These are phyloP conservation scores for Saturnispora bothae DNA, from an alignment of 805 yeast species.

Conservation along the genomic window DNA sequence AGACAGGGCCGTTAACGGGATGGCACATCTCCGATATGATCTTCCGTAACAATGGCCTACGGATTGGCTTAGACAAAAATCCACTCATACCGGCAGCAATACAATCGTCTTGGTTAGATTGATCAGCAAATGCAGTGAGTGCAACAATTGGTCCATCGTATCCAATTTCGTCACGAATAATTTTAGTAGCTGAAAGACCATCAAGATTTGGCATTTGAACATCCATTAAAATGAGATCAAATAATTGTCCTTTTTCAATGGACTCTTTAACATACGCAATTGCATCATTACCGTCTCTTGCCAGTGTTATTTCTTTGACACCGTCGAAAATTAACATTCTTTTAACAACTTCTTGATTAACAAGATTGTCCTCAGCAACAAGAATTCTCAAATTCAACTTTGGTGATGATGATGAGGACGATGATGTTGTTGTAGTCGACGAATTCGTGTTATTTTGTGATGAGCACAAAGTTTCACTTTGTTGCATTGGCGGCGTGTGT, in stretches of 20 bases:
- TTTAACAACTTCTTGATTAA: slow-evolving; percentile 87
- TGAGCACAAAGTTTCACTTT: neutral
- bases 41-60: slow-evolving; percentile 55
- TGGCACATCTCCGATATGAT: slow-evolving; percentile 26
- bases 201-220: slow-evolving; percentile 95
- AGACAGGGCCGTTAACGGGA: neutral
- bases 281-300: slow-evolving; percentile 89
- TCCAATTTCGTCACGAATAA: slow-evolving; percentile 52
- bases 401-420: neutral
- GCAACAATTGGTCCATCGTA: slow-evolving; percentile 79
- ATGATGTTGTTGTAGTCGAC: neutral
- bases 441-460: neutral
- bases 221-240: slow-evolving; percentile 86
- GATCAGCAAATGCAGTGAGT: slow-evolving; percentile 91
- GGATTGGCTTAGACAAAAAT: slow-evolving; percentile 79
- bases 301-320: slow-evolving; percentile 56
- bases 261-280: slow-evolving; percentile 51
- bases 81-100: slow-evolving; percentile 87
- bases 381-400: slow-evolving; percentile 36
- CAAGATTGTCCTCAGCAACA: slow-evolving; percentile 90
- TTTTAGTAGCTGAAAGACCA: slow-evolving; percentile 74
- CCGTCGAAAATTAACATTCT: slow-evolving; percentile 87
- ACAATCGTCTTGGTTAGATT: slow-evolving; percentile 78
- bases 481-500: neutral
- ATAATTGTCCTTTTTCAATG: slow-evolving; percentile 30